phyloP scores from a whole-genome alignment of 2,329 filamentous ascomycete genomes.

The Aureobasidium sp. region DNA sequence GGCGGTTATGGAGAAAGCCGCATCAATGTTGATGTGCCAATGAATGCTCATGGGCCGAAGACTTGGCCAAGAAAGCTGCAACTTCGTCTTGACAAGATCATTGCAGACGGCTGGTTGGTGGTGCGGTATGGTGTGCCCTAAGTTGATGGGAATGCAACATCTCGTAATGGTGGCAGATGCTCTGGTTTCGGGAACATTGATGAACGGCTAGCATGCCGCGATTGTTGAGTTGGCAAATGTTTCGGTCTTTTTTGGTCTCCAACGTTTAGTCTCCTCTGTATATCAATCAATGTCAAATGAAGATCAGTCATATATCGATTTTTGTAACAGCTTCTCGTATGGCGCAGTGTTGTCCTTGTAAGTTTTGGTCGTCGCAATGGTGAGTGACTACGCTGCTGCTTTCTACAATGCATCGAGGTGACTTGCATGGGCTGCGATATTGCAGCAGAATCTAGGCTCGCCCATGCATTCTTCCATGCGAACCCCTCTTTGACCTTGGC shows the following conservation, averaged over 20 bases:
- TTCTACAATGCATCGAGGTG: not conserved
- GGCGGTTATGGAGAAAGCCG: slow-evolving; percentile 1
- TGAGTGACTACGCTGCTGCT: not conserved
- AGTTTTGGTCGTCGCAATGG: not conserved
- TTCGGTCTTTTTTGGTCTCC: not conserved
- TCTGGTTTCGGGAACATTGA: not conserved
- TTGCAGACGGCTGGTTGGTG: not conserved
- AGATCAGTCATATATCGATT: not conserved
- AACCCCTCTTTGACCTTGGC: not conserved
- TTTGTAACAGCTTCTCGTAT: not conserved
- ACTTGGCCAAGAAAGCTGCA: not conserved
- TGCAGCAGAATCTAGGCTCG: not conserved
- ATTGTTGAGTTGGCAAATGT: not conserved
- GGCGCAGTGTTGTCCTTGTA: not conserved
- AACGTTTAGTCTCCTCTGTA: not conserved
- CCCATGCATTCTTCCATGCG: not conserved
- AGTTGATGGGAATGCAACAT: not conserved
- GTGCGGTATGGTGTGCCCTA: not conserved
- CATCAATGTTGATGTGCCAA: slow-evolving; percentile 8
- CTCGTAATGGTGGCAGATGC: not conserved
- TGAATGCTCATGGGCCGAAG: not conserved
- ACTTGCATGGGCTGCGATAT: not conserved
- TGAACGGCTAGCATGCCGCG: not conserved
- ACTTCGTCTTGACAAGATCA: not conserved
- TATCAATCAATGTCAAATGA: not conserved